These are phyloP conservation scores for Niebla homalea DNA, from an alignment of 495 filamentous ascomycete genomes.

Conservation along the genomic window DNA sequence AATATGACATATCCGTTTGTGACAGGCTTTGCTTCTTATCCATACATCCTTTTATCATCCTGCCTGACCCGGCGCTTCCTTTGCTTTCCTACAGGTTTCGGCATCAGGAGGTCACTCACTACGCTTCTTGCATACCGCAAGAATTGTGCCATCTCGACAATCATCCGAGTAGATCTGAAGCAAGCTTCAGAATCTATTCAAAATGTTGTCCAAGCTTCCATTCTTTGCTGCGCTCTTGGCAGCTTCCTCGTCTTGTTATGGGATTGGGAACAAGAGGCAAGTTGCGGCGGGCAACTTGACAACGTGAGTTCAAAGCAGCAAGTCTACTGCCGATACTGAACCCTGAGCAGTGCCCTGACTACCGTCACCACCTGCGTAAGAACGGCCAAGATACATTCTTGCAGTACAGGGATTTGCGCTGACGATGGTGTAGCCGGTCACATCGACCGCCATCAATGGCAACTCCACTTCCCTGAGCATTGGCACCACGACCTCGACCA, in stretches of 20 bases:
- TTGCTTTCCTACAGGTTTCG: background rate
- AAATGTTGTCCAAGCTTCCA: conserved; percentile 8
- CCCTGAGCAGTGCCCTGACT: background rate
- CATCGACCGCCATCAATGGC: conserved; percentile 4
- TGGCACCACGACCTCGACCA: conserved; percentile 11
- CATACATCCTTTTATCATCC: conserved; percentile 5
- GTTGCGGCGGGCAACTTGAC: conserved; percentile 5
- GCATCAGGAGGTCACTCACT: conserved; percentile 16
- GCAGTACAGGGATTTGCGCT: background rate
- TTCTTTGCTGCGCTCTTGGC: conserved; percentile 4
- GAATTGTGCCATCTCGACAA: background rate
- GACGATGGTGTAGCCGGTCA: background rate
- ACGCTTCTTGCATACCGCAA: conserved; percentile 11
- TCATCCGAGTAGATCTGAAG: background rate
- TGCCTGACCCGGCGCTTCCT: conserved; percentile 1
- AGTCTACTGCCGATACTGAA: background rate
- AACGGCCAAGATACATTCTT: background rate
- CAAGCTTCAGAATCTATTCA: background rate
- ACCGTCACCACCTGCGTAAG: conserved; percentile 14
- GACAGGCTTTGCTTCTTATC: background rate
- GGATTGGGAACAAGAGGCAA: conserved; percentile 2
- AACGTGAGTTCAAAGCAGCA: conserved; percentile 4
- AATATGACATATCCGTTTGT: too few relatives aligned
- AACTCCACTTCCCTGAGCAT: conserved; percentile 8
- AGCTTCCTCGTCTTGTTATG: conserved; percentile 3